These are phyloP conservation scores for Capsicum rhomboideum DNA, from an alignment of 257 asterid species.

Conservation along the genomic window DNA sequence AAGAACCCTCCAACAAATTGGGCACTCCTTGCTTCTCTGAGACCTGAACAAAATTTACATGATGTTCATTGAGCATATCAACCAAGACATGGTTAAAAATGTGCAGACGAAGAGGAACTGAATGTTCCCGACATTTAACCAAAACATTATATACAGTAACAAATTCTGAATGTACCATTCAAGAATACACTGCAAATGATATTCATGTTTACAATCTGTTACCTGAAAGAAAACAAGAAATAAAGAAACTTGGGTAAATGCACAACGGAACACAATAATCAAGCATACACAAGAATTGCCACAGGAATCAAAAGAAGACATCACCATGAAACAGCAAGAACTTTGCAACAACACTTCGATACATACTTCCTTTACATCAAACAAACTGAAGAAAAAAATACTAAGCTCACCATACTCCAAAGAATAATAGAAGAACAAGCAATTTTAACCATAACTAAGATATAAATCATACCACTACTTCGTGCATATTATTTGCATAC, in stretches of 20 bases:
- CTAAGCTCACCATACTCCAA: not conserved
- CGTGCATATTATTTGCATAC: not conserved
- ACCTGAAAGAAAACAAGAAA: conserved; percentile 3
- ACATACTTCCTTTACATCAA: not conserved
- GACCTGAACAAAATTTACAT: conserved; percentile 33
- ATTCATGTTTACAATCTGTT: conserved; percentile 31
- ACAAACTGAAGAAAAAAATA: not conserved
- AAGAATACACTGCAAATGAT: conserved; percentile 73
- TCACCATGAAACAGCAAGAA: conserved; percentile 1
- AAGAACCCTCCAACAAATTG: conserved; percentile 56
- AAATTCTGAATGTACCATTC: conserved; percentile 41
- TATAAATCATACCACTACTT: not conserved
- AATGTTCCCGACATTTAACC: not conserved
- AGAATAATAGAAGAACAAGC: not conserved
- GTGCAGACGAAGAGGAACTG: not conserved
- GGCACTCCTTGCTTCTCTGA: conserved; percentile 63
- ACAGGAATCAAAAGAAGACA: not conserved
- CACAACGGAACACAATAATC: not conserved
- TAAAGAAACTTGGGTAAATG: not conserved
- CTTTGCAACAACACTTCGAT: not conserved
- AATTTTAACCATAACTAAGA: not conserved
- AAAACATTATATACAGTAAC: not conserved
- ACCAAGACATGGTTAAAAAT: not conserved
- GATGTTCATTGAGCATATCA: not conserved
- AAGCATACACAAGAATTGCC: not conserved